These are phyloP conservation scores for Carex scoparia DNA, from an alignment of 176 grass and related monocot genomes.

Conservation along the genomic window DNA sequence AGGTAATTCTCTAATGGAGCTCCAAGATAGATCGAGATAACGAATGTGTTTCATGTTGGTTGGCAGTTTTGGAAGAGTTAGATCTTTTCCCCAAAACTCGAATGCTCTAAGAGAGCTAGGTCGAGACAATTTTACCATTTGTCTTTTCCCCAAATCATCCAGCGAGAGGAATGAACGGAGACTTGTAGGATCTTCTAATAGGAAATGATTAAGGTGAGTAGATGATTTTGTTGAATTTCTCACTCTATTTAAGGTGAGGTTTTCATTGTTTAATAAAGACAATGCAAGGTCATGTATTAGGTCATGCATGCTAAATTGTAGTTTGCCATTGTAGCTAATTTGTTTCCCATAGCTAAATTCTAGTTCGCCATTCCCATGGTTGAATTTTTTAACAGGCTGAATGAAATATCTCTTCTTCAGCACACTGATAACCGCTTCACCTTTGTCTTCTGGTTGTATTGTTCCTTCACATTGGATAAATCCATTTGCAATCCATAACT, in stretches of 20 bases:
- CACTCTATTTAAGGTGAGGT: too few relatives aligned
- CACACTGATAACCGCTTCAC: not conserved
- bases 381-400: not conserved
- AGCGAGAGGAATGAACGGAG: not conserved
- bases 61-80: not conserved
- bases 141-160: not conserved
- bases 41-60: conserved; percentile 8
- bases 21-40: conserved; percentile 3
- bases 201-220: too few relatives aligned
- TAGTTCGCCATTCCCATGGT: too few relatives aligned
- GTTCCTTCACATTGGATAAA: not conserved
- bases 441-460: not conserved
- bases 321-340: not conserved
- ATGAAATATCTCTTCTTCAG: conserved; percentile 21
- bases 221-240: too few relatives aligned
- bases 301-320: not conserved
- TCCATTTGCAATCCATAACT: conserved; percentile 32
- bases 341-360: too few relatives aligned
- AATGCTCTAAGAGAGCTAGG: not conserved
- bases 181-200: not conserved
- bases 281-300: not conserved
- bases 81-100: not conserved
- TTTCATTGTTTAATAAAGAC: too few relatives aligned
- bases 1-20: not conserved
- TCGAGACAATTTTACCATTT: not conserved